Base-by-base conservation (phyloP, 163 green algal species). In the Chloromonas sp. region DNA sequence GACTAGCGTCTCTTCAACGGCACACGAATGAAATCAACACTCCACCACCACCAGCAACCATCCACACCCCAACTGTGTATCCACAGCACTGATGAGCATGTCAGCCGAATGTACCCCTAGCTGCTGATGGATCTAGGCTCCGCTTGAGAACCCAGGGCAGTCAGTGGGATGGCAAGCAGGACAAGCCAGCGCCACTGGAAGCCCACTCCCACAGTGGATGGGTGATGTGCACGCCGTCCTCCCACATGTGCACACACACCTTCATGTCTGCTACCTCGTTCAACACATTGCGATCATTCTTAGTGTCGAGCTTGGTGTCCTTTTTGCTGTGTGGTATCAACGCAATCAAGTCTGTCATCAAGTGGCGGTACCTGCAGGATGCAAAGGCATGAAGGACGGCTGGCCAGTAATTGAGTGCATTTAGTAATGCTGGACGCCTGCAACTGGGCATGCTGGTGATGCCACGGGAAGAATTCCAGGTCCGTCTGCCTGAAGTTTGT, bases 251-350 rank as follows among this genome's bases (percentile, higher is more conserved):
- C 5, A 5, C 66, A 5, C 74, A 80, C 60, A 87, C 78, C 90
- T 98, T 97, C 82, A 98, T 87, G 86, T 99, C 96, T 74, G 85
- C 85, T 36, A 98, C 93, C 86, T 99, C 97, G 83, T 98, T 98
- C 83, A 99, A 93, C 0, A 97, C 91, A 14, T 86, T 85, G 3
- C 92, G 86, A 81, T 98, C 93, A 60, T 92, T 94, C 89, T 98
- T 98, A 59, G 94, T 97, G 87, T 99, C 97, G 78, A 99, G 89
- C 89, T 99, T 99, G 70, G 90, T 85, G 84, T 99, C 97, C 78
- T 95, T 96, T 88, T 99, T 99, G 88, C 84, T 87, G 88, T 98
- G 95, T 1, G 97, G 96, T 58, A 99, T 88, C 81, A 99, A 87
- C 82, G 94, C 86, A 8, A 93, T 82, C 11, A 99, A 78, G 92